Base-by-base conservation (phyloP, 1,139 yeast species). In the Arxiozyma slooffiae region DNA sequence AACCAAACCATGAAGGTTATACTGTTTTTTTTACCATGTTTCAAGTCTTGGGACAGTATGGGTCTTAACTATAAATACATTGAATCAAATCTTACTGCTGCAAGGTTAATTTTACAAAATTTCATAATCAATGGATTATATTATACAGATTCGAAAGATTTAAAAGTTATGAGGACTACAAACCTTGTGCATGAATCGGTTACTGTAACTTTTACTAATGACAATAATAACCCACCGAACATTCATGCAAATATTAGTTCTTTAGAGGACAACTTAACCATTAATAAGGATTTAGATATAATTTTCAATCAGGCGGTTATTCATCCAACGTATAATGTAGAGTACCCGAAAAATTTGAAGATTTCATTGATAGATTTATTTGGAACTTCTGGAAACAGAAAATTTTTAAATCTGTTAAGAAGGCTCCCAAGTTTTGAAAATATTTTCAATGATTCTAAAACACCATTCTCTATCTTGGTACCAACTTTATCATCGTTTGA, bases 251-350 rank as follows among this genome's bases (percentile, higher is more conserved):
- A 57, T 7, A 54, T 66, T 9, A 52, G 68, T 23, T 53, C 57
- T 23, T 54, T 75, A 24, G 67, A 67, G 37, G 60, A 57, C 4
- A 48, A 52, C 1, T 40, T 70, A 60, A 44, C 55, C 22, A 40
- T 69, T 58, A 51, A 71, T 2, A 71, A 74, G 48, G 75, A 79
- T 53, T 72, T 80, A 1, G 97, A 92, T 63, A 75, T 88, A 8
- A 64, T 92, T 18, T 90, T 86, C 64, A 81, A 79, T 54, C 83
- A 85, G 61, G 98, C 97, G 0, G 96, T 90, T 0, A 78, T 87
- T 2, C 97, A 89, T 63, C 80, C 90, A 1, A 70, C 85, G 6
- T 70, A 74, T 44, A 67, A 74, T 11, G 72, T 87, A 0, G 62
- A 79, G 1, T 68, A 88, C 9, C 96, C 97, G 0, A 66, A 69